Evolutionary conservation across 1,284 basidiomycete genomes (phyloP).

Genomic region (Tremellales sp.): DNA sequence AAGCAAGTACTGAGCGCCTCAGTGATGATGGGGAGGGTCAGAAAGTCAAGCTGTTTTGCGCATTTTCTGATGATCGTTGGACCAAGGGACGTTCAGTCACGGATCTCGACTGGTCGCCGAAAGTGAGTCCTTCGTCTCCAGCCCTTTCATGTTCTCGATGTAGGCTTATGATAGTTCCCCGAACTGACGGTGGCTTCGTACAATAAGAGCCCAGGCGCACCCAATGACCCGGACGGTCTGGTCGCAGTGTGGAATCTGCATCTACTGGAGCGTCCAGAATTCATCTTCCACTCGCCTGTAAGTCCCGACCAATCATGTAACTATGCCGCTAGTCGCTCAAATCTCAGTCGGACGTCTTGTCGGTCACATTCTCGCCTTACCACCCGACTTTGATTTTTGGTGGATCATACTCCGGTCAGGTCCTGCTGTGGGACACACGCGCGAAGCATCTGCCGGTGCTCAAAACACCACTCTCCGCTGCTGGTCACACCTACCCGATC

Average conservation of each 20-base stretch:
- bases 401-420: conserved; percentile 97
- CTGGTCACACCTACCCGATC: conserved; percentile 96
- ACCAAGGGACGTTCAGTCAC: conserved; percentile 90
- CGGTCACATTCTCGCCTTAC: conserved; percentile 93
- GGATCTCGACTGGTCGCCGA: conserved; percentile 94
- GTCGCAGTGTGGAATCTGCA: conserved; percentile 98
- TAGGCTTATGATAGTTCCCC: conserved; percentile 63
- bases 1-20: conserved; percentile 1
- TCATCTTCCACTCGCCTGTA: conserved; percentile 94
- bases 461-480: conserved; percentile 90
- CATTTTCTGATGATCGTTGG: conserved; percentile 82
- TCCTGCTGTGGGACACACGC: conserved; percentile 97
- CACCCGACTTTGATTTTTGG: conserved; percentile 96
- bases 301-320: conserved; percentile 2
- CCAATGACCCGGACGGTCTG: conserved; percentile 93
- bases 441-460: conserved; percentile 91
- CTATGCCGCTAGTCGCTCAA: not conserved
- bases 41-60: conserved; percentile 79
- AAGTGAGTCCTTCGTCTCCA: conserved; percentile 54
- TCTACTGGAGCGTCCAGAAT: conserved; percentile 89
- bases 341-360: conserved; percentile 86
- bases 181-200: conserved; percentile 93
- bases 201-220: conserved; percentile 85
- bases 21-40: conserved; percentile 87
- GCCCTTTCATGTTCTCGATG: too few species aligned